Percentiles rank a stretch among this genome's conserved stretches.
phyloP scores from a whole-genome alignment of 345 rosid genomes.

The Brassica juncea region DNA sequence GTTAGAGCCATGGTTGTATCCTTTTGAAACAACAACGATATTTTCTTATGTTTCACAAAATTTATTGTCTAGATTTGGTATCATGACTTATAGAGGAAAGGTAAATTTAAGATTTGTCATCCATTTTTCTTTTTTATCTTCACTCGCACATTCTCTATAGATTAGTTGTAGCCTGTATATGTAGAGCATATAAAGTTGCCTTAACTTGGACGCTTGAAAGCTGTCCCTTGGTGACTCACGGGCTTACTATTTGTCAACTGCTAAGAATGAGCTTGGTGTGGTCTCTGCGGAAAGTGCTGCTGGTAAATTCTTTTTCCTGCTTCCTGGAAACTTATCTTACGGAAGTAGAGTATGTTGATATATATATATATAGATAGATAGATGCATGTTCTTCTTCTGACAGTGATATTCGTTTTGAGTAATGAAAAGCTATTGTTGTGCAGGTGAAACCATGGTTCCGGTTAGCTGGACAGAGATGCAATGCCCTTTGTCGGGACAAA shows the following conservation, averaged over 20 bases:
- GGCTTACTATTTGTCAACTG: constrained; percentile 90
- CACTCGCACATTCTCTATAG: neutral
- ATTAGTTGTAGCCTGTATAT: neutral
- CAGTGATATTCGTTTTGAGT: neutral
- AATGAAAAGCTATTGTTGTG: constrained; percentile 3
- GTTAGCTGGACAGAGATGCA: constrained; percentile 97
- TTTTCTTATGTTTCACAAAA: neutral
- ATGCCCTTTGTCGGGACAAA: constrained; percentile 83
- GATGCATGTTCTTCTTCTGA: neutral
- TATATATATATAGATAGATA: neutral
- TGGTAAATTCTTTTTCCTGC: constrained; percentile 46
- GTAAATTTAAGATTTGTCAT: too few species aligned
- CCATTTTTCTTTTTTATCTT: too few species aligned
- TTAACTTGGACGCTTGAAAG: constrained; percentile 43
- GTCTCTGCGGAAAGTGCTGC: constrained; percentile 87
- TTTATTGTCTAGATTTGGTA: neutral
- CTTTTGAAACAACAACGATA: constrained; percentile 32
- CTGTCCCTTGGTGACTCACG: constrained; percentile 92
- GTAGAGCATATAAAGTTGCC: neutral
- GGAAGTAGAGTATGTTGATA: neutral
- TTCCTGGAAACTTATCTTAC: neutral
- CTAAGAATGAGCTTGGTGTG: constrained; percentile 91
- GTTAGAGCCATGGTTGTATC: constrained; percentile 89
- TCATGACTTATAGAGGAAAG: too few species aligned
- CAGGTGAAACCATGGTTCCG: constrained; percentile 89